Percentiles rank a stretch among this genome's conserved stretches.
These are phyloP conservation scores for Fomitopsis pulvina DNA, from an alignment of 768 basidiomycete genomes.

Conservation along the genomic window DNA sequence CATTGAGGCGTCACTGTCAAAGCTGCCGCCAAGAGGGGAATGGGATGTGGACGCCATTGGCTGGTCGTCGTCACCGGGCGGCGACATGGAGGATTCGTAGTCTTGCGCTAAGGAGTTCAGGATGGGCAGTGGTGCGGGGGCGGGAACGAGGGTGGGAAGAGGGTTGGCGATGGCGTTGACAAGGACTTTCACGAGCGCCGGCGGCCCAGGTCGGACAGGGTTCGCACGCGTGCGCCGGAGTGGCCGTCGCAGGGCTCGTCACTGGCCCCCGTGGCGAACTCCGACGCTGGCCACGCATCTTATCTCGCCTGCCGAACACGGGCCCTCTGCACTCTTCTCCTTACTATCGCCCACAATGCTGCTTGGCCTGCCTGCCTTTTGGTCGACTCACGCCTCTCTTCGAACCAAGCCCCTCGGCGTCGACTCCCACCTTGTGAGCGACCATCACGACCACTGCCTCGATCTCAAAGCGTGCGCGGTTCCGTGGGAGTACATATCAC, in stretches of 20 bases:
- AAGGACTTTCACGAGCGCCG: conserved; percentile 28
- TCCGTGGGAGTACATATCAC: conserved; percentile 15
- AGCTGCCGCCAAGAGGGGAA: conserved; percentile 28
- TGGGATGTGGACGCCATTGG: conserved; percentile 17
- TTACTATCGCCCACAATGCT: conserved; percentile 4
- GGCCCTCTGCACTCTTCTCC: conserved; percentile 7
- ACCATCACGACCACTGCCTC: conserved; percentile 9
- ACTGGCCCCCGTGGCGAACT: conserved; percentile 29
- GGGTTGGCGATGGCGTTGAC: conserved; percentile 24
- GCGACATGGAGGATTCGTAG: conserved; percentile 13
- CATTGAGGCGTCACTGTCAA: conserved; percentile 52
- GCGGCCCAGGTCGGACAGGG: conserved; percentile 28
- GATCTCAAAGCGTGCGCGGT: background rate
- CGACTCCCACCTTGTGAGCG: background rate
- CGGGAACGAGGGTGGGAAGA: conserved; percentile 12
- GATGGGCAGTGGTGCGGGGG: conserved; percentile 15
- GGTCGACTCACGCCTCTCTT: background rate
- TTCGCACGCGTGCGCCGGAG: conserved; percentile 33
- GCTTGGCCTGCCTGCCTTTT: background rate
- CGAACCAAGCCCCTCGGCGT: background rate
- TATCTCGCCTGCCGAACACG: conserved; percentile 8
- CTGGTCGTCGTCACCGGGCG: conserved; percentile 18
- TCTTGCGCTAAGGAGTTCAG: conserved; percentile 12
- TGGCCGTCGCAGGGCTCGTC: conserved; percentile 27
- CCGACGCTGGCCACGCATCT: conserved; percentile 21